phyloP scores from a whole-genome alignment of 192 early-diverging fungal genomes.

The Allomyces javanicus region DNA sequence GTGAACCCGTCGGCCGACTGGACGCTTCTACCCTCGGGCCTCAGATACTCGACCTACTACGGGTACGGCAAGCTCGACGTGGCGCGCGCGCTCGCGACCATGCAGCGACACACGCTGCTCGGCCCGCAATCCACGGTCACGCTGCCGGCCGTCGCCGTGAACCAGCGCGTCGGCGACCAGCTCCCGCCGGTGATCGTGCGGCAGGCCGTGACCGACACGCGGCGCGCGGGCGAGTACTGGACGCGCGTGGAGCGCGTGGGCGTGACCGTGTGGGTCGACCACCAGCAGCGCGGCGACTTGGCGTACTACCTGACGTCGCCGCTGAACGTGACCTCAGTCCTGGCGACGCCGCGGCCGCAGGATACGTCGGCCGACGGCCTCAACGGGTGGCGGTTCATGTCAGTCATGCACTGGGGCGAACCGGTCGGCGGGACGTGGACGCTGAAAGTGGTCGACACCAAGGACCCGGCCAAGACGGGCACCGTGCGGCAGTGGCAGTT shows the following conservation, averaged over 20 bases:
- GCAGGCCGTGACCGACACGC: slow-evolving; percentile 19
- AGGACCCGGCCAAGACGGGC: too few species aligned
- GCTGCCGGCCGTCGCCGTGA: slow-evolving; percentile 14
- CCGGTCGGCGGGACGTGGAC: too few species aligned
- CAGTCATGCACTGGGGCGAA: slow-evolving; percentile 69
- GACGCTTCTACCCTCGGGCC: slow-evolving; percentile 29
- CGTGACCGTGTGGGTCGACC: slow-evolving; percentile 65
- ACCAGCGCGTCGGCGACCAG: slow-evolving; percentile 21
- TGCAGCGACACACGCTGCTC: slow-evolving; percentile 43
- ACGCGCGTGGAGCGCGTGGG: slow-evolving; percentile 72
- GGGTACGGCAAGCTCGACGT: slow-evolving; percentile 86
- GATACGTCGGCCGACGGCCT: slow-evolving; percentile 55
- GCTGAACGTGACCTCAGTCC: slow-evolving; percentile 31
- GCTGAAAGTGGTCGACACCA: too few species aligned
- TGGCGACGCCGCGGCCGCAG: slow-evolving; percentile 40
- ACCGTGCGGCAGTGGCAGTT: too few species aligned
- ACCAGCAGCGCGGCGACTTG: slow-evolving; percentile 67
- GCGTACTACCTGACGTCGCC: slow-evolving; percentile 67
- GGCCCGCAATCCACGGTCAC: slow-evolving; percentile 40
- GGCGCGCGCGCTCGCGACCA: slow-evolving; percentile 53
- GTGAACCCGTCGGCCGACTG: slow-evolving; percentile 35
- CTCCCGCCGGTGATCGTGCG: slow-evolving; percentile 18
- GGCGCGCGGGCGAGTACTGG: slow-evolving; percentile 18
- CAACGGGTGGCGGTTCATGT: slow-evolving; percentile 81
- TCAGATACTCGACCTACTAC: slow-evolving; percentile 22